Percentiles rank a stretch among this genome's conserved stretches.
These are phyloP conservation scores for Lumnitzera littorea DNA, from an alignment of 345 rosid species.

Conservation along the genomic window DNA sequence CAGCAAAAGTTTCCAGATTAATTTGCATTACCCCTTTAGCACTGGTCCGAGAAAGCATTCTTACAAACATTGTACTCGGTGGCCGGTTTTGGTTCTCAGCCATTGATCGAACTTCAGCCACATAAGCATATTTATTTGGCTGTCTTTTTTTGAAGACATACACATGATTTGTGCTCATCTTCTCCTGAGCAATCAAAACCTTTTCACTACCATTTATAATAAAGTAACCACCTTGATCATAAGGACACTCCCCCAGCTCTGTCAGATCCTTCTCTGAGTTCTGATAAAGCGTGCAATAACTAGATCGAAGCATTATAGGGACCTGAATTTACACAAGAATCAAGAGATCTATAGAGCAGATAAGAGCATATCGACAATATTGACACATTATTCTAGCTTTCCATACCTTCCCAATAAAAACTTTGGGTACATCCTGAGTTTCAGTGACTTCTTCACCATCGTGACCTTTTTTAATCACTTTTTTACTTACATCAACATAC, in stretches of 20 bases:
- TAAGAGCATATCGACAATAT: background rate
- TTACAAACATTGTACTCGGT: slow-evolving; percentile 97
- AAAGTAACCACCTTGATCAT: slow-evolving; percentile 97
- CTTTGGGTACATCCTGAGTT: slow-evolving; percentile 87
- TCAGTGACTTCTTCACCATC: slow-evolving; percentile 98
- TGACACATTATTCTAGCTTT: background rate
- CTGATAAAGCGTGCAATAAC: slow-evolving; percentile 76
- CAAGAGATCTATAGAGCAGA: slow-evolving; percentile 3
- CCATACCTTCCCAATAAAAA: slow-evolving; percentile 86
- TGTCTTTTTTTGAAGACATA: slow-evolving; percentile 97
- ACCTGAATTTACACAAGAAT: slow-evolving; percentile 35
- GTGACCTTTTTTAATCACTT: slow-evolving; percentile 92
- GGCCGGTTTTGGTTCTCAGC: slow-evolving; percentile 93
- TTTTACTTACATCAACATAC: slow-evolving; percentile 87
- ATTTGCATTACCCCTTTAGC: slow-evolving; percentile 77
- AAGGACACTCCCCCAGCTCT: slow-evolving; percentile 98
- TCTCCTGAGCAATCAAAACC: slow-evolving; percentile 97
- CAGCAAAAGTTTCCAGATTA: background rate
- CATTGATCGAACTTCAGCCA: slow-evolving; percentile 96
- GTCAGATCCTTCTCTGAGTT: slow-evolving; percentile 97
- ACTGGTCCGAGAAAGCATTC: slow-evolving; percentile 97
- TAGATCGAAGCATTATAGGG: slow-evolving; percentile 97
- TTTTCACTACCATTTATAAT: slow-evolving; percentile 98
- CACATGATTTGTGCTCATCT: slow-evolving; percentile 98
- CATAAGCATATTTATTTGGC: slow-evolving; percentile 88